Conservation (phyloP, 768 basidiomycete genomes). For the Termitomyces eurrhizus region DNA sequence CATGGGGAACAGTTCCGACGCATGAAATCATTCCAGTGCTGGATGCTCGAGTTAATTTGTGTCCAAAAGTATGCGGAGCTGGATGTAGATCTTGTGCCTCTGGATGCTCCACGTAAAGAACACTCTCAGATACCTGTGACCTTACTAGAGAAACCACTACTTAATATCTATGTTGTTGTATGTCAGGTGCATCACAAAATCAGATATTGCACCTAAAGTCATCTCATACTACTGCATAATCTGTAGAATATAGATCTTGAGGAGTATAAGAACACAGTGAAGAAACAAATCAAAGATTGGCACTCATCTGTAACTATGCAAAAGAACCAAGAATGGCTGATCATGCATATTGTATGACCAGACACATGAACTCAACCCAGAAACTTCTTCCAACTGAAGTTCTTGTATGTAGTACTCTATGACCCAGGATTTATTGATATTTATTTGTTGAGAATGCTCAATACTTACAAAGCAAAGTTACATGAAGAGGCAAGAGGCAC, state of each 20-base stretch:
- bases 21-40: neutral
- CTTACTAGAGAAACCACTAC: slow-evolving; percentile 79
- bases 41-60: slow-evolving; percentile 1
- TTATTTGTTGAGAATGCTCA: too few relatives aligned
- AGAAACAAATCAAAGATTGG: slow-evolving; percentile 94
- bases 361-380: slow-evolving; percentile 56
- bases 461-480: too few relatives aligned
- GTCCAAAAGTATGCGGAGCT: too few relatives aligned
- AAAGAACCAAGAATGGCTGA: slow-evolving; percentile 91
- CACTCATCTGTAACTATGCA: slow-evolving; percentile 56
- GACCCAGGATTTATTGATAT: too few relatives aligned
- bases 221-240: slow-evolving; percentile 11
- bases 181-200: slow-evolving; percentile 66
- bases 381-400: slow-evolving; percentile 78
- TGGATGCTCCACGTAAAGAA: slow-evolving; percentile 70
- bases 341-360: slow-evolving; percentile 79
- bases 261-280: slow-evolving; percentile 69
- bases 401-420: too few relatives aligned
- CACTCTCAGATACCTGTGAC: slow-evolving; percentile 72
- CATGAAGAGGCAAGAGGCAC: too few relatives aligned
- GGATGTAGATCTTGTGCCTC: slow-evolving; percentile 65
- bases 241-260: slow-evolving; percentile 61
- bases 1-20: neutral
- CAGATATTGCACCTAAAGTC: neutral
- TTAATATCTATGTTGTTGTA: slow-evolving; percentile 81